These are phyloP conservation scores for Metschnikowia koreensis DNA, from an alignment of 805 yeast species.

Conservation along the genomic window DNA sequence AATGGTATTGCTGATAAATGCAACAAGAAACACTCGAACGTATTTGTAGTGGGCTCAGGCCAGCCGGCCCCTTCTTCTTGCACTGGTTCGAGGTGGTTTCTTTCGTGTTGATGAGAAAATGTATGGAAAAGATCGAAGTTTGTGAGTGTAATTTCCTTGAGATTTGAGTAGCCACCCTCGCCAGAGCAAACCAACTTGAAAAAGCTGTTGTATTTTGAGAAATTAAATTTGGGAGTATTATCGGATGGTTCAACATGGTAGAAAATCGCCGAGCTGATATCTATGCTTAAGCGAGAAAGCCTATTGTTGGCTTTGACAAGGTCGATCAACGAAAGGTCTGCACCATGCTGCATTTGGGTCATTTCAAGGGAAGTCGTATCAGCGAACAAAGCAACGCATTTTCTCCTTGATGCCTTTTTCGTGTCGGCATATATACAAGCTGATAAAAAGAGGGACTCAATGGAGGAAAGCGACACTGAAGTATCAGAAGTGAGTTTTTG, in stretches of 20 bases:
- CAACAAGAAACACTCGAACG: conserved; percentile 23
- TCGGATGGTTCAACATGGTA: conserved; percentile 20
- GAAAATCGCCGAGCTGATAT: conserved; percentile 49
- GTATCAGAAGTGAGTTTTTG: conserved; percentile 19
- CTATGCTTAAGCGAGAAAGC: conserved; percentile 42
- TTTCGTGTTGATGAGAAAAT: conserved; percentile 18
- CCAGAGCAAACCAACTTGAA: conserved; percentile 35
- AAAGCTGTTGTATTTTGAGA: conserved; percentile 26
- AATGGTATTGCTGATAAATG: conserved; percentile 22
- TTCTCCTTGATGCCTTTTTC: conserved; percentile 14
- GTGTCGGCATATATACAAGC: conserved; percentile 17
- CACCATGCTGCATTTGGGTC: conserved; percentile 37
- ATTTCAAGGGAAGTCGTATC: conserved; percentile 39
- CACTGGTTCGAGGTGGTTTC: conserved; percentile 1
- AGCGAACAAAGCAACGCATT: conserved; percentile 36
- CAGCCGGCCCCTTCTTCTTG: conserved; percentile 18
- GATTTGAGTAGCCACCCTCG: conserved; percentile 28
- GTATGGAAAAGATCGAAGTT: conserved; percentile 33
- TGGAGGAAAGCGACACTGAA: conserved; percentile 1
- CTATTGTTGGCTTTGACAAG: conserved; percentile 38
- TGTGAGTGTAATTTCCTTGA: conserved; percentile 26
- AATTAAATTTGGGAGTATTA: conserved; percentile 27
- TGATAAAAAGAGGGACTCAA: conserved; percentile 13
- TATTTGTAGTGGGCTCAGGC: conserved; percentile 23
- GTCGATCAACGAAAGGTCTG: conserved; percentile 50